A percentile compares a stretch with the other conserved stretches of the same genome.
phyloP scores from a whole-genome alignment of 2,329 filamentous ascomycete species.

The Juglanconis juglandina region DNA sequence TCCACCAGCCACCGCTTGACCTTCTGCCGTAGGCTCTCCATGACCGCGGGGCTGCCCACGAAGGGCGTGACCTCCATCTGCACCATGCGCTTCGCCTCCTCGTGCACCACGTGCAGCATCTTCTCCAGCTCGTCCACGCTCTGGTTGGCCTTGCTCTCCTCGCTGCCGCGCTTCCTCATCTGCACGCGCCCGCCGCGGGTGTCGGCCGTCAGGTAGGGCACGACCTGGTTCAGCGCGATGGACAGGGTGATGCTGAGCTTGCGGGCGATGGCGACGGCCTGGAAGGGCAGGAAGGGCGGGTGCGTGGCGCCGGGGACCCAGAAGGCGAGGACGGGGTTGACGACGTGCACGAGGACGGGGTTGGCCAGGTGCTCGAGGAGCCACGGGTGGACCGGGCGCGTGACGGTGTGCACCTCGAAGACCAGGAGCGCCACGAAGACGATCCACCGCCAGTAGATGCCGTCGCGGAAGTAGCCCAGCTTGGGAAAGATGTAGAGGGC shows the following conservation, averaged over 20 bases:
- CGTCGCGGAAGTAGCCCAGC: conserved; percentile 66
- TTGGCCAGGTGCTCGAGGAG: conserved; percentile 44
- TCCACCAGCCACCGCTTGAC: conserved; percentile 86
- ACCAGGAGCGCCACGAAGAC: conserved; percentile 49
- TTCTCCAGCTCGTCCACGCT: conserved; percentile 66
- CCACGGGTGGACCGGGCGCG: conserved; percentile 49
- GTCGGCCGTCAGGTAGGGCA: conserved; percentile 57
- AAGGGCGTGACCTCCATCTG: conserved; percentile 80
- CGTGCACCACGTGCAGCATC: conserved; percentile 57
- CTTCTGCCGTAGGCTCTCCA: conserved; percentile 63
- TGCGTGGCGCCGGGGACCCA: conserved; percentile 39
- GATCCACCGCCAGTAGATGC: conserved; percentile 64
- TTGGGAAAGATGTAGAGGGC: conserved; percentile 60
- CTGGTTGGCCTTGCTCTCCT: conserved; percentile 50
- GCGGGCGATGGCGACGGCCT: conserved; percentile 71
- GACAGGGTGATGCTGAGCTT: conserved; percentile 75
- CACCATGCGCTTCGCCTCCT: conserved; percentile 68
- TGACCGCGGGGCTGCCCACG: conserved; percentile 63
- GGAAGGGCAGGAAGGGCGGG: conserved; percentile 76
- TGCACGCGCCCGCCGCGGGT: conserved; percentile 30
- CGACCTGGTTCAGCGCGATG: conserved; percentile 79
- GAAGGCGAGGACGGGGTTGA: conserved; percentile 33
- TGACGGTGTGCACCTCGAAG: conserved; percentile 56
- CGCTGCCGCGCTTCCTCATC: conserved; percentile 34
- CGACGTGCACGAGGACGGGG: conserved; percentile 31